Evolutionary conservation across 1,284 basidiomycete species (phyloP).

Genomic region (Peniophora sp.): DNA sequence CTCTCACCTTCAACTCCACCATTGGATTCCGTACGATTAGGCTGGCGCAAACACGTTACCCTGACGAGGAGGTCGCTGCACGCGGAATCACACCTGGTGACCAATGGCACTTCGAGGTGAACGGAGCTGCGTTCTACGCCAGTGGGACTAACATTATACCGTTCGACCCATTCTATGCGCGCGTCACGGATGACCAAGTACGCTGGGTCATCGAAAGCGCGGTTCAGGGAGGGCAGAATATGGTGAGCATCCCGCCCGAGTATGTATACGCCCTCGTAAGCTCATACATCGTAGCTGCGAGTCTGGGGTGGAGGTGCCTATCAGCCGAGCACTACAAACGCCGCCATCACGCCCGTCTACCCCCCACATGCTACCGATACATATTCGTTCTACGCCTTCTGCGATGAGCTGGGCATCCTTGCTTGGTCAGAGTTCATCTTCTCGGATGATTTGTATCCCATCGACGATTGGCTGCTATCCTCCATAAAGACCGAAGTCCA

Average conservation of each 20-base stretch:
- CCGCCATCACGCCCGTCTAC: conserved; percentile 21
- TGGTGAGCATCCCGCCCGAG: conserved; percentile 29
- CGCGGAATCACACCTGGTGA: conserved; percentile 51
- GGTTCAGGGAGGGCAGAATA: conserved; percentile 47
- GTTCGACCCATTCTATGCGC: conserved; percentile 51
- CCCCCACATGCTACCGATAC: conserved; percentile 35
- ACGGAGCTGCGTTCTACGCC: conserved; percentile 47
- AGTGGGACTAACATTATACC: conserved; percentile 53
- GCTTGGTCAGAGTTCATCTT: conserved; percentile 63
- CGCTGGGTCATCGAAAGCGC: conserved; percentile 52
- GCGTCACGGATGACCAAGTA: conserved; percentile 41
- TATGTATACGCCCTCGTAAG: not conserved
- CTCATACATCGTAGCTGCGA: conserved; percentile 30
- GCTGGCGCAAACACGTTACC: conserved; percentile 40
- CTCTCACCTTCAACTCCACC: conserved; percentile 27
- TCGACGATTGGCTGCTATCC: conserved; percentile 44
- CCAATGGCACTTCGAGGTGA: conserved; percentile 52
- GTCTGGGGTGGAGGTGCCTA: conserved; percentile 54
- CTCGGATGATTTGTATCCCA: conserved; percentile 51
- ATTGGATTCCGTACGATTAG: conserved; percentile 53
- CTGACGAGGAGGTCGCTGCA: conserved; percentile 31
- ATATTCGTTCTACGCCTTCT: conserved; percentile 51
- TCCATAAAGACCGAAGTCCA: conserved; percentile 48
- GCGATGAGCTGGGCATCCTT: conserved; percentile 57
- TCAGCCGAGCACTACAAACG: conserved; percentile 32